These are phyloP conservation scores for Hyphopichia wangnamkhiaoensis DNA, from an alignment of 1,139 yeast genomes.

Conservation along the genomic window DNA sequence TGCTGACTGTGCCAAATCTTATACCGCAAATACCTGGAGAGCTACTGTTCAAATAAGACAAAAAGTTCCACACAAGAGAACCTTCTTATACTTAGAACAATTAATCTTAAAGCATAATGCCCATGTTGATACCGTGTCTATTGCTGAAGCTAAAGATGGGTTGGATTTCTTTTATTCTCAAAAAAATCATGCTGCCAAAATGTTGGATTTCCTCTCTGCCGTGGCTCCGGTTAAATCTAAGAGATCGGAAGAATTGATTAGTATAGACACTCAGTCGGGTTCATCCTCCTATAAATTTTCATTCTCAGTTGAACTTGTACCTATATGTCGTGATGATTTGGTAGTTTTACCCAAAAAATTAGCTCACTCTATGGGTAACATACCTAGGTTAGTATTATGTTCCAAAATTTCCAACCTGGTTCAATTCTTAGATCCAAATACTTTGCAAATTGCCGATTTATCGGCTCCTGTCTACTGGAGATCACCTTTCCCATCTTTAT, in stretches of 20 bases:
- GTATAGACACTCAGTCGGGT: slow-evolving; percentile 92
- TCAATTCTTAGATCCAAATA: slow-evolving; percentile 83
- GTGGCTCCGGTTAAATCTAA: slow-evolving; percentile 88
- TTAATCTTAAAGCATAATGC: slow-evolving; percentile 91
- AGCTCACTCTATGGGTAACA: slow-evolving; percentile 84
- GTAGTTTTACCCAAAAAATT: slow-evolving; percentile 84
- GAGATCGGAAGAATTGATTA: slow-evolving; percentile 87
- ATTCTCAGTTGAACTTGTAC: slow-evolving; percentile 90
- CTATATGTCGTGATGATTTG: slow-evolving; percentile 96
- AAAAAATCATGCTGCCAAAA: slow-evolving; percentile 87
- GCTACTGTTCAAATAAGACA: slow-evolving; percentile 97
- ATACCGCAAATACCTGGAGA: slow-evolving; percentile 96
- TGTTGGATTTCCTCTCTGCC: slow-evolving; percentile 85
- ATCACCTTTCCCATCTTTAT: slow-evolving; percentile 74
- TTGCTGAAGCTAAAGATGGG: slow-evolving; percentile 91
- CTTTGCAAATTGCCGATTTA: slow-evolving; percentile 80
- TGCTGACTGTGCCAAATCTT: slow-evolving; percentile 97
- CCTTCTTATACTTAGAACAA: slow-evolving; percentile 93
- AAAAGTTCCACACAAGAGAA: slow-evolving; percentile 94
- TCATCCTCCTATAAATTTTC: slow-evolving; percentile 86
- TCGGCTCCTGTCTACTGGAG: slow-evolving; percentile 83
- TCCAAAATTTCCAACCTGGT: slow-evolving; percentile 76
- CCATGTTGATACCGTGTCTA: slow-evolving; percentile 90
- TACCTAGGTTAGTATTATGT: slow-evolving; percentile 82
- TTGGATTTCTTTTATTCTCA: slow-evolving; percentile 89